These are phyloP conservation scores for Gautieria morchelliformis DNA, from an alignment of 768 basidiomycete genomes.

Conservation along the genomic window DNA sequence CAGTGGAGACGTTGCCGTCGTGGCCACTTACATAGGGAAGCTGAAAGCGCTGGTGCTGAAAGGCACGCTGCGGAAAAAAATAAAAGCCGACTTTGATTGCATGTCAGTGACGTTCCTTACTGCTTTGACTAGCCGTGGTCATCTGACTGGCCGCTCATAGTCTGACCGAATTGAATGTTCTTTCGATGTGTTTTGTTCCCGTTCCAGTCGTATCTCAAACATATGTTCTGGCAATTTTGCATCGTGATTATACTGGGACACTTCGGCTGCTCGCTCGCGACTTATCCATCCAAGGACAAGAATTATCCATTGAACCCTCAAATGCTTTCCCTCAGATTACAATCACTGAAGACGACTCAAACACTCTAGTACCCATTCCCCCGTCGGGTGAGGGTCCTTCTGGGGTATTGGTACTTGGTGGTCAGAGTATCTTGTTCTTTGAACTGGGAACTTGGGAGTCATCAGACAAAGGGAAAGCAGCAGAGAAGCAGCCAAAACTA, in stretches of 20 bases:
- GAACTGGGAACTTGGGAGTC: constrained; percentile 40
- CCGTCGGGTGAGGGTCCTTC: constrained; percentile 27
- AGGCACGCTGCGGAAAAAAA: constrained; percentile 15
- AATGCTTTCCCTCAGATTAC: background rate
- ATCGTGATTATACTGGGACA: constrained; percentile 44
- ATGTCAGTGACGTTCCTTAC: constrained; percentile 6
- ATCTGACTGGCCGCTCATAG: constrained; percentile 25
- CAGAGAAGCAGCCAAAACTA: constrained; percentile 10
- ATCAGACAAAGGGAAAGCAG: constrained; percentile 26
- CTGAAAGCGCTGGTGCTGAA: constrained; percentile 54
- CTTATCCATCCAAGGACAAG: constrained; percentile 14
- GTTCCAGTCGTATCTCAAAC: constrained; percentile 31
- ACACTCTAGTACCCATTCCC: constrained; percentile 6
- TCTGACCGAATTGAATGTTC: constrained; percentile 56
- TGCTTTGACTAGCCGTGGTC: background rate
- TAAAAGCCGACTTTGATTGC: constrained; percentile 14
- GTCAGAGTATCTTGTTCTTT: constrained; percentile 51
- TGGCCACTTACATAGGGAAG: constrained; percentile 60
- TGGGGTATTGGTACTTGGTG: constrained; percentile 66
- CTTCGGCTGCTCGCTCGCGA: constrained; percentile 16
- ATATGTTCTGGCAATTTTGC: constrained; percentile 51
- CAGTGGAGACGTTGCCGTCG: constrained; percentile 48
- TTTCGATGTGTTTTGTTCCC: constrained; percentile 56
- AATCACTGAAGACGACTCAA: constrained; percentile 4
- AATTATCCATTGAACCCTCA: constrained; percentile 13